A percentile compares a stretch with the other conserved stretches of the same genome.
Conservation (phyloP, 345 rosid species). For the Citrus reticulata region DNA sequence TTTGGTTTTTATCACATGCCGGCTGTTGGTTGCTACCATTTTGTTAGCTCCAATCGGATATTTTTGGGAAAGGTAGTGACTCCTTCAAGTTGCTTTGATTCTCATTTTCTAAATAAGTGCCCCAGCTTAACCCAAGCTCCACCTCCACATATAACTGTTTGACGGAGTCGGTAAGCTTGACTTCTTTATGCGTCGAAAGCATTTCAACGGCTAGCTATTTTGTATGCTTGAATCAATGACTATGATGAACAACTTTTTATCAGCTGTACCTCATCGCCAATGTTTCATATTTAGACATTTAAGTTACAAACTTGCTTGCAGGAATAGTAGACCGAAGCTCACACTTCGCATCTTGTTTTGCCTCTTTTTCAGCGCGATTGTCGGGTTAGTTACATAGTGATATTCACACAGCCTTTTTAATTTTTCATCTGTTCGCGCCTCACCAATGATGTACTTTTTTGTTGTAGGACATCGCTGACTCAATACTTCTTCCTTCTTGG, state of each 20-base stretch:
- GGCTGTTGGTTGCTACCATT: slow-evolving; percentile 45
- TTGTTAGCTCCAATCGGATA: slow-evolving; percentile 56
- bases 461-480: slow-evolving; percentile 51
- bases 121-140: too few relatives aligned
- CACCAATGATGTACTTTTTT: not conserved
- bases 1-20: slow-evolving; percentile 60
- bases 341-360: slow-evolving; percentile 44
- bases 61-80: slow-evolving; percentile 55
- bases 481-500: slow-evolving; percentile 63
- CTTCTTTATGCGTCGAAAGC: not conserved
- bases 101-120: not conserved
- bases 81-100: not conserved
- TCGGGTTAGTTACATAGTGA: slow-evolving; percentile 45
- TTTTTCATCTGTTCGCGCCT: not conserved
- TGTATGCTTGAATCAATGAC: too few relatives aligned
- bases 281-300: not conserved
- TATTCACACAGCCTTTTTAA: not conserved
- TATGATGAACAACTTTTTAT: too few relatives aligned
- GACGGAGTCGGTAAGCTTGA: not conserved
- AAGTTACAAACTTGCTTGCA: slow-evolving; percentile 22
- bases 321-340: slow-evolving; percentile 55
- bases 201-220: too few relatives aligned
- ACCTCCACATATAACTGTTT: too few relatives aligned
- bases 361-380: slow-evolving; percentile 55
- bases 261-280: too few relatives aligned